Conservation (phyloP, 768 basidiomycete genomes). For the Suillus subaureus region DNA sequence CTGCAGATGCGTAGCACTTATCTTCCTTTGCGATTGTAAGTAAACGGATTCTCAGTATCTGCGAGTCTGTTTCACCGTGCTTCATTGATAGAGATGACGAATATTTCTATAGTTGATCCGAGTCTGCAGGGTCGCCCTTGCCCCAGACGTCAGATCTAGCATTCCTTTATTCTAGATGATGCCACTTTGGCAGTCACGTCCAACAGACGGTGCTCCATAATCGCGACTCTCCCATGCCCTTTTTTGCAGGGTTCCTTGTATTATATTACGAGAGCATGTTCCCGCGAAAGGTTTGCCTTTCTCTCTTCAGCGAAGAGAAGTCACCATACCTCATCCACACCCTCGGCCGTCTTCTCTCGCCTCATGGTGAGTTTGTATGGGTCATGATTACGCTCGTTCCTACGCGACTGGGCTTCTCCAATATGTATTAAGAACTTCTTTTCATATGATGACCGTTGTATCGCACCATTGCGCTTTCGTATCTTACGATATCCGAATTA, state of each 20-base stretch:
- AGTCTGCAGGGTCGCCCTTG: not conserved
- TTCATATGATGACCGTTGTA: not conserved
- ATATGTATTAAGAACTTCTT: slow-evolving; percentile 1
- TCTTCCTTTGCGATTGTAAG: not conserved
- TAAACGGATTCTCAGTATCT: slow-evolving; percentile 1
- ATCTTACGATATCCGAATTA: not conserved
- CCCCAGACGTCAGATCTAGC: slow-evolving; percentile 1
- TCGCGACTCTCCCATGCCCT: not conserved
- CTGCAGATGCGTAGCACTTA: not conserved
- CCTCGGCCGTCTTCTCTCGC: not conserved
- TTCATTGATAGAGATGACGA: not conserved
- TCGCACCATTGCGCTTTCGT: not conserved
- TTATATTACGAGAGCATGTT: not conserved
- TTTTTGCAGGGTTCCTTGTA: not conserved
- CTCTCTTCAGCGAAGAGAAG: not conserved
- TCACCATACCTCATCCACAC: not conserved
- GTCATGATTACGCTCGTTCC: slow-evolving; percentile 5
- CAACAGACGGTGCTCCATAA: not conserved
- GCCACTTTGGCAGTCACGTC: not conserved
- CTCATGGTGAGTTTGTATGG: not conserved
- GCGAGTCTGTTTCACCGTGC: not conserved
- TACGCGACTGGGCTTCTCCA: slow-evolving; percentile 5
- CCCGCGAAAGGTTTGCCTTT: slow-evolving; percentile 6
- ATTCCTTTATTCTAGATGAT: not conserved
- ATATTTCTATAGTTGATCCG: not conserved